Base-by-base conservation (phyloP, 169 alveolate species). In the Plasmodium gallinaceum region DNA sequence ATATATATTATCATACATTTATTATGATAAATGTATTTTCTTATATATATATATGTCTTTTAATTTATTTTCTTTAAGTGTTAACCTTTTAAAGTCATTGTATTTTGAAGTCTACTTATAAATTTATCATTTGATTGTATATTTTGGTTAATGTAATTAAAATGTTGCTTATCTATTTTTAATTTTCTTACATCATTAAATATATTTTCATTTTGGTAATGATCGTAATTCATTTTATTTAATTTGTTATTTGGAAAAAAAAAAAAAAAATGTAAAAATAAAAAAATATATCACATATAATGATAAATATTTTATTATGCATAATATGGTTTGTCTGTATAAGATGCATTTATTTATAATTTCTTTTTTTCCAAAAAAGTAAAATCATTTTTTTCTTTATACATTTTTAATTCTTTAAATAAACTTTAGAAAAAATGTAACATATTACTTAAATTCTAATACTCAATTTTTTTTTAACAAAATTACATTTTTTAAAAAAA, bases 91-190 rank as follows among this genome's bases (percentile, higher is more conserved):
- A 71, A 52, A 18, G 83, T 71, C 83, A 71, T 18, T 42, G 69
- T 71, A 57, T 71, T 71, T 52, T 52, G 64, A 48, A 71, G 68
- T 71, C 83, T 71, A 52, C 83, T 57, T 16, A 71, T 71, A 52
- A 71, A 71, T 16, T 48, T 48, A 46, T 71, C 66, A 71, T 71
- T 71, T n/a, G 83, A 71, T 42, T 71, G 83, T 14, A 71, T 51
- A 71, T 71, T 71, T 26, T 71, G 65, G 26, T 46, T 24, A 8
- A 71, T 24, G 37, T 71, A 71, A 71, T 71, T 71, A 32, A 52
- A 51, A 52, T 51, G 48, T 26, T 71, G 64, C 48, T 52, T 71
- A 43, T 71, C 43, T 8, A n/a, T 12, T 71, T 57, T 46, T 57
- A 71, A 39, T 52, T 71, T 71, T 32, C 64, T 46, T 26, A 51